These are phyloP conservation scores for Saitozyma sp. DNA, from an alignment of 768 basidiomycete genomes.

Conservation along the genomic window DNA sequence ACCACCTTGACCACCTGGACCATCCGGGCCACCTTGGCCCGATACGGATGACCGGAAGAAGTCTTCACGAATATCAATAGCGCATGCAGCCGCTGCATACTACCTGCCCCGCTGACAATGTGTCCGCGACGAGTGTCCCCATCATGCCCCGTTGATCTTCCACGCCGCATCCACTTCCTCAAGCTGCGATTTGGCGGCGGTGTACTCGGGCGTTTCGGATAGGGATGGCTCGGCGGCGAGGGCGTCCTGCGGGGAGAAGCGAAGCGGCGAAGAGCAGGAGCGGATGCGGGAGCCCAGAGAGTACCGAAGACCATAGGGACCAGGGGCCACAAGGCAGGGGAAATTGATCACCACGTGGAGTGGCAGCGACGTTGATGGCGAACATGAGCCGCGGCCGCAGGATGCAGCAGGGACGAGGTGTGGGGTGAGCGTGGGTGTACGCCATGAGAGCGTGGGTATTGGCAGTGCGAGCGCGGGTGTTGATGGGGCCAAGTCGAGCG, in stretches of 20 bases:
- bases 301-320: background rate
- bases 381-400: background rate
- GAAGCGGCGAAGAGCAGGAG: background rate
- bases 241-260: constrained; percentile 1
- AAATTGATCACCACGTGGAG: background rate
- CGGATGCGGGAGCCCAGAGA: background rate
- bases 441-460: too few relatives aligned
- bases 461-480: too few relatives aligned
- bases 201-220: background rate
- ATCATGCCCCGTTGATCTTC: background rate
- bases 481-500: too few relatives aligned
- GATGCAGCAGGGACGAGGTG: background rate
- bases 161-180: constrained; percentile 1
- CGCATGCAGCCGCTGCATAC: too few relatives aligned
- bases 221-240: background rate
- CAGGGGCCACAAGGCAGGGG: background rate
- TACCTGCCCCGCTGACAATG: too few relatives aligned
- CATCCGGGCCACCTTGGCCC: too few relatives aligned
- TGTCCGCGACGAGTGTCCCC: too few relatives aligned
- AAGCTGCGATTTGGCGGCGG: background rate
- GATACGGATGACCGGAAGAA: too few relatives aligned
- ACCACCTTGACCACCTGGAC: too few relatives aligned
- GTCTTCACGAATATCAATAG: too few relatives aligned
- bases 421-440: too few relatives aligned
- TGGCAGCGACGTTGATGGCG: too few relatives aligned